Evolutionary conservation across 2,329 filamentous ascomycete species (phyloP).

Genomic region (Blumeriella jaapii): DNA sequence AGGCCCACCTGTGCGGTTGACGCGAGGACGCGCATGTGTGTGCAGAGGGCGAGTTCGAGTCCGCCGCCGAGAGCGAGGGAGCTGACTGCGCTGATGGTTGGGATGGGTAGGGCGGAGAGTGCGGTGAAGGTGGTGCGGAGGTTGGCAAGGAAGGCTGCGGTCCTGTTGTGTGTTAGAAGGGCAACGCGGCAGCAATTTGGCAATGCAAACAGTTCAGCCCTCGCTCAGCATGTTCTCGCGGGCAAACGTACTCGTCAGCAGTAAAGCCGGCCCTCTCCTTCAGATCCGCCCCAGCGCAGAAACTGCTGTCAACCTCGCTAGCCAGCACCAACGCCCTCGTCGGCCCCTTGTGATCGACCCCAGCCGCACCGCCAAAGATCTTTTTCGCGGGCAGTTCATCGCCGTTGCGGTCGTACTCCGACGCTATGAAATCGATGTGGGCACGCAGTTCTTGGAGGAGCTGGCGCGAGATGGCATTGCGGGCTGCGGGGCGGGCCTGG

Average conservation of each 20-base stretch:
- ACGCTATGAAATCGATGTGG: constrained; percentile 61
- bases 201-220: no score
- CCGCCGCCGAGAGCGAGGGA: constrained; percentile 85
- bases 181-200: no score
- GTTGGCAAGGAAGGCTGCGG: constrained; percentile 61
- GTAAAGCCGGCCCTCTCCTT: constrained; percentile 76
- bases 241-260: constrained; percentile 54
- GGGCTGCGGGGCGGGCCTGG: constrained; percentile 71
- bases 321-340: constrained; percentile 77
- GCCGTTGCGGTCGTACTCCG: constrained; percentile 44
- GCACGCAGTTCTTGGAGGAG: constrained; percentile 61
- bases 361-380: constrained; percentile 36
- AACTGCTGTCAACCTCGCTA: constrained; percentile 74
- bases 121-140: constrained; percentile 66
- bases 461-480: constrained; percentile 80
- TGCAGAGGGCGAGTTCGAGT: constrained; percentile 82
- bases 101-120: constrained; percentile 68
- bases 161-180: constrained; percentile 39
- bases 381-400: constrained; percentile 35
- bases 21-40: constrained; percentile 77
- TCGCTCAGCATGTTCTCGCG: no score
- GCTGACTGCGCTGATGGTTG: constrained; percentile 79
- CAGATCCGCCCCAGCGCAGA: constrained; percentile 90
- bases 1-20: constrained; percentile 70
- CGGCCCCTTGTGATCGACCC: constrained; percentile 36